Evolutionary conservation across 169 alveolate genomes (phyloP), one percentile per base, ranked within the genome.

Genomic region (Babesia sp.): DNA sequence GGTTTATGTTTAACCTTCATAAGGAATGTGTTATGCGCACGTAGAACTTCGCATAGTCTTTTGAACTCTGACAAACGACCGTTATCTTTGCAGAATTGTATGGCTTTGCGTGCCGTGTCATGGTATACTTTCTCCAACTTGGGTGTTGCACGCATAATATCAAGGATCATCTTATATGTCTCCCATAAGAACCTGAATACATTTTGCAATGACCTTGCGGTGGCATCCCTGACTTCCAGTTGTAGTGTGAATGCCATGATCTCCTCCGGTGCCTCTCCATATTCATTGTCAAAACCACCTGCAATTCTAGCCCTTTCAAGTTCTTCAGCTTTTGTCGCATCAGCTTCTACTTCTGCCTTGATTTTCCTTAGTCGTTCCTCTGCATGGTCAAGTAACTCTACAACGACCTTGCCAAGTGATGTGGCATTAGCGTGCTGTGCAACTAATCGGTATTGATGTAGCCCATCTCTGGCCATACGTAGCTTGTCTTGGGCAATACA

Each of bases 121-220:
- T 92, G 97, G 90, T 97, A 97, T 48, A 96, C 96, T 54, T 90
- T 90, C 71, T 96, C 98, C 79, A 97, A 90, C 90, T 92, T 93
- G 18, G 98, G 96, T 53, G 97, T 94, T 36, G 96, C 94, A 45
- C 98, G 87, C 64, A 96, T 90, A 44, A 95, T 92, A 71, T 97
- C 99, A 55, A 97, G 87, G 63, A 95, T 90, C 87, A 95, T 96
- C 76, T 95, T 95, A 85, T 96, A 97, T 9, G 96, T 93, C 55
- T 97, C 99, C 98, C 98, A 93, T 51, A 93, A 90, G 83, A 95
- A 94, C 69, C 95, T 90, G 71, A 90, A 93, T 34, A 93, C 90
- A 41, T 91, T 85, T 66, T 91, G 94, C 70, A 91, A 71, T 31
- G 82, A 70, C 70, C 91, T 71, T 51, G 90, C 92, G 37, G 83